Evolutionary conservation across 768 basidiomycete species (phyloP).

Genomic region (Suillus fuscotomentosus): DNA sequence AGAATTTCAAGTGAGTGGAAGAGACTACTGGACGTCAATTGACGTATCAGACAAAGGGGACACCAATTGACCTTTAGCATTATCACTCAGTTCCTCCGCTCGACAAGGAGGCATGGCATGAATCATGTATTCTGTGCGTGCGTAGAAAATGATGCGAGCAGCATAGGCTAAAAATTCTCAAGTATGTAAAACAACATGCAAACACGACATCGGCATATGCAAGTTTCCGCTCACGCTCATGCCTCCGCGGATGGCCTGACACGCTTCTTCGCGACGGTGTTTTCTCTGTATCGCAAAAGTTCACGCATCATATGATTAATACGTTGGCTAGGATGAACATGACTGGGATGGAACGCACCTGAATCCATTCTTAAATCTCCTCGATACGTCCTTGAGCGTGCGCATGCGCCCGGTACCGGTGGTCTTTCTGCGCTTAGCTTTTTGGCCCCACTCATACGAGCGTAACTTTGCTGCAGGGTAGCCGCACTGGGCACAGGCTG

Average conservation of each 20-base stretch:
- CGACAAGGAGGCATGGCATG: slow-evolving; percentile 2
- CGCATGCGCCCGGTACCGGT: slow-evolving; percentile 97
- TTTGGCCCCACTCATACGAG: slow-evolving; percentile 97
- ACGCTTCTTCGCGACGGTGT: slow-evolving; percentile 88
- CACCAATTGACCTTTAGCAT: neutral
- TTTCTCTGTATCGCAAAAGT: slow-evolving; percentile 58
- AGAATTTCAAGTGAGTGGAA: too few species aligned
- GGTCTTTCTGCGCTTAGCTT: slow-evolving; percentile 99
- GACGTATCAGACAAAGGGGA: neutral
- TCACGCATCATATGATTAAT: neutral
- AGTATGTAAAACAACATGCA: slow-evolving; percentile 16
- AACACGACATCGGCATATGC: neutral
- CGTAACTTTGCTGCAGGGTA: slow-evolving; percentile 95
- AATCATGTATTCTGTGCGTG: slow-evolving; percentile 20
- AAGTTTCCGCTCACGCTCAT: slow-evolving; percentile 32
- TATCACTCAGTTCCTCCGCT: neutral
- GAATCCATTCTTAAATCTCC: slow-evolving; percentile 99
- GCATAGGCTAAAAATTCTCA: slow-evolving; percentile 11
- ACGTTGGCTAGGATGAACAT: neutral
- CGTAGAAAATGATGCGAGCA: slow-evolving; percentile 2
- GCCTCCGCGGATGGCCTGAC: slow-evolving; percentile 53
- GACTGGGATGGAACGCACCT: slow-evolving; percentile 45
- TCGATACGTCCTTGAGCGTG: slow-evolving; percentile 88
- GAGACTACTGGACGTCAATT: too few species aligned
- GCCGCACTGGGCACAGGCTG: slow-evolving; percentile 94